These are phyloP conservation scores for Cryptococcus amylolentus DNA, from an alignment of 1,284 basidiomycete species.

Conservation along the genomic window DNA sequence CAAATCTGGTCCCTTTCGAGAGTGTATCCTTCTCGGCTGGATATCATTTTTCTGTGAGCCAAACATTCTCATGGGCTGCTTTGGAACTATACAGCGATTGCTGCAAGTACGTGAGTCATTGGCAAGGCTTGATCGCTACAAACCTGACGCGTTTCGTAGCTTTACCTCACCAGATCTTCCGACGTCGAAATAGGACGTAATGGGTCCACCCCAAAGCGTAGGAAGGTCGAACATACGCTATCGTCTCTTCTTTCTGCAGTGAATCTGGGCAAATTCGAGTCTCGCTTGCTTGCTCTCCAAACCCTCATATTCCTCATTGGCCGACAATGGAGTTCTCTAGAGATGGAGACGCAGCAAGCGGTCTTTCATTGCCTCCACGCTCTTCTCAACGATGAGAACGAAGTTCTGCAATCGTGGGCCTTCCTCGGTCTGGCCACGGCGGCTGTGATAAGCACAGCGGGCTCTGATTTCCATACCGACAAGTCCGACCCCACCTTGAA, in stretches of 20 bases:
- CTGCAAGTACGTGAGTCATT: slow-evolving; percentile 59
- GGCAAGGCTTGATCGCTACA: background rate
- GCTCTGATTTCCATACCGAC: too few species aligned
- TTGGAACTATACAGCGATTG: slow-evolving; percentile 82
- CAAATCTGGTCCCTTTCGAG: slow-evolving; percentile 28
- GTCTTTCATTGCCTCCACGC: slow-evolving; percentile 59
- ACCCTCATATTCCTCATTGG: slow-evolving; percentile 78
- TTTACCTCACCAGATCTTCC: slow-evolving; percentile 10
- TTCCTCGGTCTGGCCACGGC: slow-evolving; percentile 69
- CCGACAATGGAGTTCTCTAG: slow-evolving; percentile 64
- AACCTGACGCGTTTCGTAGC: slow-evolving; percentile 1
- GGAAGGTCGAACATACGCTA: slow-evolving; percentile 54
- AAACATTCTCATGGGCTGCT: slow-evolving; percentile 74
- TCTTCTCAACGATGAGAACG: slow-evolving; percentile 64
- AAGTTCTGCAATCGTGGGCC: slow-evolving; percentile 69
- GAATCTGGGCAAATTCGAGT: slow-evolving; percentile 36
- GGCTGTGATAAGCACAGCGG: slow-evolving; percentile 9
- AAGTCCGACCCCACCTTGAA: background rate
- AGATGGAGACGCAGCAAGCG: slow-evolving; percentile 57
- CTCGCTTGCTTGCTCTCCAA: slow-evolving; percentile 62
- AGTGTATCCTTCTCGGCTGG: slow-evolving; percentile 52
- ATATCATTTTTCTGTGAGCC: slow-evolving; percentile 63
- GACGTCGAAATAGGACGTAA: slow-evolving; percentile 6
- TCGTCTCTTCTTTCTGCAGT: slow-evolving; percentile 58
- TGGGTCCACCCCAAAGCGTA: slow-evolving; percentile 51